Percentiles rank a stretch among this genome's conserved stretches.
These are phyloP conservation scores for Amanita jacksonii DNA, from an alignment of 768 basidiomycete species.

Conservation along the genomic window DNA sequence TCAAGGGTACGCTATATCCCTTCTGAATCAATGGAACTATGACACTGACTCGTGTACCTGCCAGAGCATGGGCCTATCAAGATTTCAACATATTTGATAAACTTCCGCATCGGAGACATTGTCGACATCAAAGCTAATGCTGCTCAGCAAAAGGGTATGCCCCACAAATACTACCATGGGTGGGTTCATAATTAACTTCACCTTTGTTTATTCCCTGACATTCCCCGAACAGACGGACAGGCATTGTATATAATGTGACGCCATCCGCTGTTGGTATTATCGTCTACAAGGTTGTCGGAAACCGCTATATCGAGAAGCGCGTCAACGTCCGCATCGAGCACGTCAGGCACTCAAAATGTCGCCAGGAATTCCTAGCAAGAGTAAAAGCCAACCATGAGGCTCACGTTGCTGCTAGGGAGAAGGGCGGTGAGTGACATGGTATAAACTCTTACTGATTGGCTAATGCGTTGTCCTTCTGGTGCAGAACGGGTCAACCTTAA, in stretches of 20 bases:
- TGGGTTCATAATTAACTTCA: slow-evolving; percentile 30
- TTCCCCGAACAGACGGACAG: slow-evolving; percentile 64
- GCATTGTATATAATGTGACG: slow-evolving; percentile 98
- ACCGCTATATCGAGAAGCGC: slow-evolving; percentile 98
- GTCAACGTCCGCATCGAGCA: slow-evolving; percentile 98
- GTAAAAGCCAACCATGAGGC: slow-evolving; percentile 86
- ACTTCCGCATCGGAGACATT: slow-evolving; percentile 94
- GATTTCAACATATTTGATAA: slow-evolving; percentile 87
- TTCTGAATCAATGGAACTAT: slow-evolving; percentile 9
- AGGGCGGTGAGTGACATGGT: slow-evolving; percentile 66
- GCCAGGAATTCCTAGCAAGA: slow-evolving; percentile 94
- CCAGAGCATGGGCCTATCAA: slow-evolving; percentile 85
- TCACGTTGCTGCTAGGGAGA: slow-evolving; percentile 80
- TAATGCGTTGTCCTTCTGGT: slow-evolving; percentile 2
- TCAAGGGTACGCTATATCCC: slow-evolving; percentile 67
- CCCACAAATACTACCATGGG: slow-evolving; percentile 98
- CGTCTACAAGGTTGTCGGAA: slow-evolving; percentile 96
- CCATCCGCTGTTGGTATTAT: slow-evolving; percentile 92
- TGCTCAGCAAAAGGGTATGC: slow-evolving; percentile 99
- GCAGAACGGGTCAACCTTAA: slow-evolving; percentile 77
- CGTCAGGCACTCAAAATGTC: slow-evolving; percentile 92
- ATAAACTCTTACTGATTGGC: background rate
- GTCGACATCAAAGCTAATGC: slow-evolving; percentile 99
- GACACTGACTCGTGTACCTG: slow-evolving; percentile 8
- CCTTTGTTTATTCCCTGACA: background rate